Conservation (phyloP, 805 yeast genomes). For the Kuraishia cidri region DNA sequence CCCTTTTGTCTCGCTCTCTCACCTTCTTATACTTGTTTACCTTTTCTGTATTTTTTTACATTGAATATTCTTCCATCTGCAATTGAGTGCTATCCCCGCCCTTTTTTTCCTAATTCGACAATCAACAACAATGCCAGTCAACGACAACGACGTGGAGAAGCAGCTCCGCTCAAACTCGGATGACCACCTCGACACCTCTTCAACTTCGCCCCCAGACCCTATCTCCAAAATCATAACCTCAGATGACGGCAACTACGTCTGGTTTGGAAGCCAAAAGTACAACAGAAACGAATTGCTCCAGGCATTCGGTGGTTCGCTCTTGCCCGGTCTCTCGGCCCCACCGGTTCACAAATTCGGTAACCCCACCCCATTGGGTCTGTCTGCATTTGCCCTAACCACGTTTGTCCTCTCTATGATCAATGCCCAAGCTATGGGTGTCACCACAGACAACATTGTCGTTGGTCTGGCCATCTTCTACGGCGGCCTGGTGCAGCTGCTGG, state of each 20-base stretch:
- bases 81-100: too few species aligned
- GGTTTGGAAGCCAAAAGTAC: slow-evolving; percentile 66
- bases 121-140: too few species aligned
- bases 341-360: slow-evolving; percentile 57
- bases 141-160: slow-evolving; percentile 2
- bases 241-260: slow-evolving; percentile 51
- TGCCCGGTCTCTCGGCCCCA: slow-evolving; percentile 57
- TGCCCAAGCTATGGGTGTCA: slow-evolving; percentile 60
- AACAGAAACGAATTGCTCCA: slow-evolving; percentile 45
- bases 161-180: slow-evolving; percentile 1
- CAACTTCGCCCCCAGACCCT: background rate
- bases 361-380: slow-evolving; percentile 70
- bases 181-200: background rate
- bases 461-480: slow-evolving; percentile 67
- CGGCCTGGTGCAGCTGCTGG: slow-evolving; percentile 60
- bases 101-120: too few species aligned
- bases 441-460: slow-evolving; percentile 49
- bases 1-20: too few species aligned
- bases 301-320: slow-evolving; percentile 81
- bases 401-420: slow-evolving; percentile 58
- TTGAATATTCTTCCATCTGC: too few species aligned
- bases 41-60: too few species aligned
- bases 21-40: too few species aligned
- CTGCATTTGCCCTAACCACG: slow-evolving; percentile 63
- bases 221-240: slow-evolving; percentile 1